Evolutionary conservation across 495 filamentous ascomycete genomes (phyloP).

Genomic region (Hyaloscypha finlandica): DNA sequence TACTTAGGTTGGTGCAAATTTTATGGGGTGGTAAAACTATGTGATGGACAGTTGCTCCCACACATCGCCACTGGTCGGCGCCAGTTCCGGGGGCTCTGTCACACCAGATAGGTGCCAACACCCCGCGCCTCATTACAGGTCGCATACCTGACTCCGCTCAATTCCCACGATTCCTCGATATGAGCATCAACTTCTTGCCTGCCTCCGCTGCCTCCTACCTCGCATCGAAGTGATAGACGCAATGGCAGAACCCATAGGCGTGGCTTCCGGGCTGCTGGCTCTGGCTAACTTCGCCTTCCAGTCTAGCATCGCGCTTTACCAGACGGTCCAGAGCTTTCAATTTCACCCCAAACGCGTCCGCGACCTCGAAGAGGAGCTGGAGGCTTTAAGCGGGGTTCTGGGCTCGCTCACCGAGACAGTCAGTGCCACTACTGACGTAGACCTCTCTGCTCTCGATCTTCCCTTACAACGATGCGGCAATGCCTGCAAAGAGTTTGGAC

Average conservation of each 20-base stretch:
- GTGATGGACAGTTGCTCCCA: too few relatives aligned
- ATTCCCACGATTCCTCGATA: constrained; percentile 14
- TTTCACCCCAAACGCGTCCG: constrained; percentile 41
- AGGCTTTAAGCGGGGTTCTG: constrained; percentile 42
- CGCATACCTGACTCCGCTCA: constrained; percentile 1
- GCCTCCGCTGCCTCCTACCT: constrained; percentile 13
- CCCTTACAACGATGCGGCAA: constrained; percentile 37
- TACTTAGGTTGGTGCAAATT: too few relatives aligned
- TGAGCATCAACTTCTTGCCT: constrained; percentile 20
- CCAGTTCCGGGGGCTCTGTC: too few relatives aligned
- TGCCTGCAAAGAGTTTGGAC: constrained; percentile 37
- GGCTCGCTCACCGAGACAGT: constrained; percentile 36
- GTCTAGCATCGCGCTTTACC: constrained; percentile 43
- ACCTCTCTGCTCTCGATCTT: constrained; percentile 34
- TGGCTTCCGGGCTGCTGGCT: constrained; percentile 27
- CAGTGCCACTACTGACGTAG: constrained; percentile 24
- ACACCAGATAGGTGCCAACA: too few relatives aligned
- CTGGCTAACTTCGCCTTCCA: constrained; percentile 43
- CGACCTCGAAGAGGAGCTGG: constrained; percentile 45
- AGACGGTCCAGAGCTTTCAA: constrained; percentile 44
- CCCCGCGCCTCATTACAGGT: too few relatives aligned
- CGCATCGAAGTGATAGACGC: constrained; percentile 19
- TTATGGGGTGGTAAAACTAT: too few relatives aligned
- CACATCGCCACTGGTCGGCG: too few relatives aligned
- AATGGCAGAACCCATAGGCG: constrained; percentile 32